Percentiles rank a stretch among this genome's conserved stretches.
Conservation (phyloP, 352 stramenopile species). For the Globisporangium takayamanum region DNA sequence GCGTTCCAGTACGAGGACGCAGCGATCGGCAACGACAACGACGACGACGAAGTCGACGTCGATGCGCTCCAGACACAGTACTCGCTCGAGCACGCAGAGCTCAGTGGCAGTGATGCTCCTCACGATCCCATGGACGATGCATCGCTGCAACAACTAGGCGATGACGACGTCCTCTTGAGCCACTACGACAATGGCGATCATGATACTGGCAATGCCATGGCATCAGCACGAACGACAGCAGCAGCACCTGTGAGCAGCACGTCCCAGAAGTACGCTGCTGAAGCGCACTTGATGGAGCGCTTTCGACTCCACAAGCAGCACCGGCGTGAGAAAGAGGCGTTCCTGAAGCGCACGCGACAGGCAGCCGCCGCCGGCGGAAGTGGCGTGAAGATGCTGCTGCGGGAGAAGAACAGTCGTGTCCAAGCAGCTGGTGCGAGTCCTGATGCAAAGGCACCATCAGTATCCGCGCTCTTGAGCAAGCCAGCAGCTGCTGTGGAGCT, state of each 20-base stretch:
- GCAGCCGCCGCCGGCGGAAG: conserved; percentile 24
- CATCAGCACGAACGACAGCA: background rate
- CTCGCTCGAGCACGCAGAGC: background rate
- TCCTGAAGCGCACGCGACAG: conserved; percentile 50
- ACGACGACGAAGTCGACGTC: background rate
- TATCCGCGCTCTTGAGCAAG: conserved; percentile 1
- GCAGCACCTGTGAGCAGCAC: background rate
- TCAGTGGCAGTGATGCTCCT: background rate
- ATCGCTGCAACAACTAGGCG: background rate
- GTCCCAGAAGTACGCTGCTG: conserved; percentile 7
- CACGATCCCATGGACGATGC: background rate
- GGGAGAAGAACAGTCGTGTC: background rate
- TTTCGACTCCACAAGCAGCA: conserved; percentile 81
- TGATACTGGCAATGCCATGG: background rate
- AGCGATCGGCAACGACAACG: background rate
- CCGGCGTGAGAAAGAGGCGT: conserved; percentile 53
- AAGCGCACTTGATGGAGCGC: conserved; percentile 61
- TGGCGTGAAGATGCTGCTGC: conserved; percentile 17
- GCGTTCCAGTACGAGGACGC: background rate
- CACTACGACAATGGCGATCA: background rate
- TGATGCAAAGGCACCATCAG: background rate
- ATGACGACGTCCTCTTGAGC: background rate
- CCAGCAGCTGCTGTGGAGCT: conserved; percentile 29
- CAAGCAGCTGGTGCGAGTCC: background rate
- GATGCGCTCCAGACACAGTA: background rate